Percentiles rank a stretch among this genome's conserved stretches.
Evolutionary conservation across 1,284 basidiomycete species (phyloP).

Genomic region (Marasmius fiardii): DNA sequence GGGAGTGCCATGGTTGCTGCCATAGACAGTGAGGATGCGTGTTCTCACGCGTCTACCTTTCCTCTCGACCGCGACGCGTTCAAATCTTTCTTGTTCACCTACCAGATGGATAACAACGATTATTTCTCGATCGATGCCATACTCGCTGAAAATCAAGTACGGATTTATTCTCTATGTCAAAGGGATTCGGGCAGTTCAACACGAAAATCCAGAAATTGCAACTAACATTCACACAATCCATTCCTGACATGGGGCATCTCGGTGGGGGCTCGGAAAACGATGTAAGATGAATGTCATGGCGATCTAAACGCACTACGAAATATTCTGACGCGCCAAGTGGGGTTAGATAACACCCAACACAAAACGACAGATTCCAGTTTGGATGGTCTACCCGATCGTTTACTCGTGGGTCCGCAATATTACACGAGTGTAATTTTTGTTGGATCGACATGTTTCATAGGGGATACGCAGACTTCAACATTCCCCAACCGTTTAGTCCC

Average conservation of each 20-base stretch:
- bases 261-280: constrained; percentile 81
- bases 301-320: too few species aligned
- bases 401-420: constrained; percentile 56
- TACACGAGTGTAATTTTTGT: not conserved
- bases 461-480: constrained; percentile 82
- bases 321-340: constrained; percentile 7
- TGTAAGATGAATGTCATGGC: constrained; percentile 39
- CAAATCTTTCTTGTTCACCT: constrained; percentile 3
- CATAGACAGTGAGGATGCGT: constrained; percentile 3
- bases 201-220: constrained; percentile 75
- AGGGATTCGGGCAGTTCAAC: constrained; percentile 1
- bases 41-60: not conserved
- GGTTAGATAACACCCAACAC: constrained; percentile 66
- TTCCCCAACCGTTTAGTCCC: constrained; percentile 72
- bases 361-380: constrained; percentile 80
- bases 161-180: constrained; percentile 10
- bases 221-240: constrained; percentile 83
- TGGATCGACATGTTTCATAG: constrained; percentile 34
- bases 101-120: constrained; percentile 79
- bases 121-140: constrained; percentile 89
- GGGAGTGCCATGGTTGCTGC: not conserved
- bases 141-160: constrained; percentile 84
- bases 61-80: not conserved
- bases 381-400: constrained; percentile 82
- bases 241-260: constrained; percentile 85